Conservation (phyloP, 345 rosid genomes). For the Schrenkiella parvula region DNA sequence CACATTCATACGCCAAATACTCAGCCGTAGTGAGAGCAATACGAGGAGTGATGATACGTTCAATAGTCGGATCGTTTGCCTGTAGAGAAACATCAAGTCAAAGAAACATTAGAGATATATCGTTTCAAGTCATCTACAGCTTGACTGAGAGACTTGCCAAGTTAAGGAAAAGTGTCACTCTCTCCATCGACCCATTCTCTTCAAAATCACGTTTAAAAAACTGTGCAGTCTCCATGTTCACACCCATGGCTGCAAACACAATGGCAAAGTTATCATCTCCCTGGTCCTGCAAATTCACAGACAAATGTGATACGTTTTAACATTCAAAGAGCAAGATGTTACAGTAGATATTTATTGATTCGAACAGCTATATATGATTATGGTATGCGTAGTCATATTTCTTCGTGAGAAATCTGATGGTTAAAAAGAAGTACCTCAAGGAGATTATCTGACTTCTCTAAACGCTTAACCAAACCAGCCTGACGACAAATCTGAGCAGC, state of each 20-base stretch:
- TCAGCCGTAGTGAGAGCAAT: constrained; percentile 96
- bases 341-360: too few species aligned
- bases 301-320: too few species aligned
- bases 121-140: not conserved
- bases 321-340: too few species aligned
- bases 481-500: too few species aligned
- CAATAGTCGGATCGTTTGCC: constrained; percentile 72
- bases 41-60: constrained; percentile 94
- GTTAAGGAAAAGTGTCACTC: constrained; percentile 79
- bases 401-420: too few species aligned
- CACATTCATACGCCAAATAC: constrained; percentile 93
- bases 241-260: too few species aligned
- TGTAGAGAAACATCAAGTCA: not conserved
- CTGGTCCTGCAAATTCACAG: too few species aligned
- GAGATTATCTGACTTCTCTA: too few species aligned
- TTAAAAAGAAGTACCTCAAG: too few species aligned
- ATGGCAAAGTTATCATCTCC: too few species aligned
- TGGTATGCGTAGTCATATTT: not conserved
- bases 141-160: constrained; percentile 46
- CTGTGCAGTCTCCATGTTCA: constrained; percentile 88
- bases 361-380: not conserved
- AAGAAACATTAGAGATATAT: constrained; percentile 37
- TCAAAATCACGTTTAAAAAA: constrained; percentile 92
- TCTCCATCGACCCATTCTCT: constrained; percentile 91
- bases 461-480: too few species aligned